Evolutionary conservation across 2,329 filamentous ascomycete species (phyloP).

Genomic region (Fusarium nodosum): DNA sequence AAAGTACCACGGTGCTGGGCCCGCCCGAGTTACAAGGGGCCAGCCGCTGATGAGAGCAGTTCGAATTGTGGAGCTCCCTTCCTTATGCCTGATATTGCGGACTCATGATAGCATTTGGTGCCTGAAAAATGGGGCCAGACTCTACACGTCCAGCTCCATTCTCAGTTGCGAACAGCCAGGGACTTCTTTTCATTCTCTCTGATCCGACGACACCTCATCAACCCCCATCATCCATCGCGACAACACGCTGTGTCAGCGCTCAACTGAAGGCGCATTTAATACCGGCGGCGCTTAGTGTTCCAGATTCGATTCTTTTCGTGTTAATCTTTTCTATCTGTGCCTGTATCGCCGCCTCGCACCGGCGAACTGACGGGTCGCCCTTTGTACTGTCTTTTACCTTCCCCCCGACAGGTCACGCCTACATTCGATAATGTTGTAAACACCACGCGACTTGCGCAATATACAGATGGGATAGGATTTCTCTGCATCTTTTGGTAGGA

Average conservation of each 20-base stretch:
- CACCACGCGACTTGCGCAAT: conserved; percentile 48
- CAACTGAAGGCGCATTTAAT: conserved; percentile 43
- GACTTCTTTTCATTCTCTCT: conserved; percentile 52
- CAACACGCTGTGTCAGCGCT: conserved; percentile 43
- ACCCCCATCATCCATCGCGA: conserved; percentile 50
- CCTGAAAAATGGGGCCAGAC: conserved; percentile 53
- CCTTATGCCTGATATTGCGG: conserved; percentile 6
- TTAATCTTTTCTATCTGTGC: conserved; percentile 33
- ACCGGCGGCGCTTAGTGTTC: conserved; percentile 37
- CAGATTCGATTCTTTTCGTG: conserved; percentile 35
- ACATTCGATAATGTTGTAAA: conserved; percentile 54
- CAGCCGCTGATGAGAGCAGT: conserved; percentile 24
- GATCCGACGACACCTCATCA: conserved; percentile 52
- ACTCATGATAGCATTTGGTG: conserved; percentile 43
- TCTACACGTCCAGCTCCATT: conserved; percentile 41
- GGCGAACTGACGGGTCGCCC: conserved; percentile 37
- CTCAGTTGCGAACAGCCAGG: conserved; percentile 44
- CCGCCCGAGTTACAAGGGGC: conserved; percentile 29
- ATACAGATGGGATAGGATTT: conserved; percentile 47
- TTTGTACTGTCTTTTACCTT: conserved; percentile 44
- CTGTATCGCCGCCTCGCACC: conserved; percentile 26
- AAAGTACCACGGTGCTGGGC: conserved; percentile 28
- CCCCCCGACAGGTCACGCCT: conserved; percentile 46
- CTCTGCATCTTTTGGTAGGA: conserved; percentile 44
- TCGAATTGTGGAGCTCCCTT: conserved; percentile 23